Base-by-base conservation (phyloP, 2,329 filamentous ascomycete species). In the Trichoderma gracile region DNA sequence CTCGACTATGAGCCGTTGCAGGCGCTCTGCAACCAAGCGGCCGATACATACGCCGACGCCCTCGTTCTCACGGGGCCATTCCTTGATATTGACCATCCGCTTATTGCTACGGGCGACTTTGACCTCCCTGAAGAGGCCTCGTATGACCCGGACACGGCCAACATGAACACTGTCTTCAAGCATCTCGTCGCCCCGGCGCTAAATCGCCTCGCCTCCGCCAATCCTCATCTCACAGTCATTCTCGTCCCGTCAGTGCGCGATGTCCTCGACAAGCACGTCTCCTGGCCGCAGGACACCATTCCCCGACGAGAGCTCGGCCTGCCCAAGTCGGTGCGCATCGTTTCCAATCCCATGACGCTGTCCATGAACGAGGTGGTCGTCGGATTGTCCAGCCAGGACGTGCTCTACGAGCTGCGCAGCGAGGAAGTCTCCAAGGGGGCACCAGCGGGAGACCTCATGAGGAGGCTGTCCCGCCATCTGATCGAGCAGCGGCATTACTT, bases 401-500 rank as follows among this genome's bases (percentile, higher is more conserved):
- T 92, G 3, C 81, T 99, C 1, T 93, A 87, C 67, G 92, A 97
- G 77, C 79, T 97, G 59, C 84, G 89, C n/a, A 81, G 84, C 27
- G 89, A 94, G 71, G 92, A 96, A 75, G 74, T 86, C 8, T 68
- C 68, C 65, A 68, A 66, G 63, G 71, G 70, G 12, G 69, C 68
- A 1, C 66, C 68, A 17, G 64, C 64, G 1, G 70, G 70, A n/a
- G 87, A 91, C 69, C 71, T 91, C 27, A 81, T 94, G 71, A 86
- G 88, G 17, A 80, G 94, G n/a, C 77, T 93, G 53, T 86, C 90
- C 6, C 84, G 87, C 21, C 89, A 95, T 69, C 76, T 99, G 19
- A 86, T 99, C 64, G 90, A 97, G 77, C 95, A 98, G 78, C 82
- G 93, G 7, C 93, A 95, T 73, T 98, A 93, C 76, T 92, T 92